Percentiles rank a stretch among this genome's conserved stretches.
These are phyloP conservation scores for Fraxinus cuspidata DNA, from an alignment of 257 asterid species.

Conservation along the genomic window DNA sequence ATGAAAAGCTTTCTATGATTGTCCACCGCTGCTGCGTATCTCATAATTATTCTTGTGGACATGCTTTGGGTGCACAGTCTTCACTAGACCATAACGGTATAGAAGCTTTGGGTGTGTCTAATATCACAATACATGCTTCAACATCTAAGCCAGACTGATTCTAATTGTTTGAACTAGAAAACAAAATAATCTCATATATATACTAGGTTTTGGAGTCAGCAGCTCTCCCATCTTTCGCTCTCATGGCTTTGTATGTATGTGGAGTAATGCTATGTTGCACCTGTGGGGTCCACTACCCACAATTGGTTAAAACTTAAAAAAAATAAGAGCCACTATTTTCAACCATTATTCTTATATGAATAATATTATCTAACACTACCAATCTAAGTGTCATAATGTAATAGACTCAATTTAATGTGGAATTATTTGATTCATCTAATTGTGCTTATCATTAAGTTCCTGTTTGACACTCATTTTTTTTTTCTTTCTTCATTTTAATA, in stretches of 20 bases:
- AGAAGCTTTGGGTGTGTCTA: slow-evolving; percentile 31
- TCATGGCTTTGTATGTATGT: neutral
- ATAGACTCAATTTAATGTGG: no score
- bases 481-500: no score
- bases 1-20: slow-evolving; percentile 40
- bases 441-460: no score
- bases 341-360: no score
- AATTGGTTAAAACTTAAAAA: no score
- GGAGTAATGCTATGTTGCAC: no score
- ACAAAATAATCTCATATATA: slow-evolving; percentile 1
- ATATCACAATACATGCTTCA: slow-evolving; percentile 11
- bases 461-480: no score
- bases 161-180: slow-evolving; percentile 13
- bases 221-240: neutral
- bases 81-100: slow-evolving; percentile 14
- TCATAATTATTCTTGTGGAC: slow-evolving; percentile 16
- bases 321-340: no score
- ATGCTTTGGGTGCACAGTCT: slow-evolving; percentile 1
- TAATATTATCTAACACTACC: no score
- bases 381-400: no score
- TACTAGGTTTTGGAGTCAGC: neutral
- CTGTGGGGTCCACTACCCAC: no score
- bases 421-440: no score
- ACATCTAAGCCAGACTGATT: neutral
- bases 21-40: slow-evolving; percentile 13